These are phyloP conservation scores for Candida orba DNA, from an alignment of 805 yeast genomes.

Conservation along the genomic window DNA sequence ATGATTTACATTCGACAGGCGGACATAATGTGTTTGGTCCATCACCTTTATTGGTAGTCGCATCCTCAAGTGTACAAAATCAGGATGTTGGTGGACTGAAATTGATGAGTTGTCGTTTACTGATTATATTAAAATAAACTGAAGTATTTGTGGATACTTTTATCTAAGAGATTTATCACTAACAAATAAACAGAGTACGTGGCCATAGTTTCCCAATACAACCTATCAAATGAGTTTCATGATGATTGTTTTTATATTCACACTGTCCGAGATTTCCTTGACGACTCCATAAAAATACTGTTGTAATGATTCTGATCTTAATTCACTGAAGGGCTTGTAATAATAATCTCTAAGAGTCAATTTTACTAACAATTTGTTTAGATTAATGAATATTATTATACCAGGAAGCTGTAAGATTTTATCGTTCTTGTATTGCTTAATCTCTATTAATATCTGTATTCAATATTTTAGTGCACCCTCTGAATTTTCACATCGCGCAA, in stretches of 20 bases:
- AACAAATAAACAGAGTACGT: conserved; percentile 6
- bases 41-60: conserved; percentile 39
- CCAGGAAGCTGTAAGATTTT: no score
- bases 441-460: no score
- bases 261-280: conserved; percentile 43
- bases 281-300: conserved; percentile 38
- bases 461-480: no score
- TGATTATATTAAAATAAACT: conserved; percentile 1
- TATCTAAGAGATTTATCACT: not conserved
- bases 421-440: no score
- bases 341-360: no score
- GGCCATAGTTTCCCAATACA: no score
- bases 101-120: conserved; percentile 41
- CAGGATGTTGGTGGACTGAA: conserved; percentile 36
- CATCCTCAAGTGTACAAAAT: conserved; percentile 42
- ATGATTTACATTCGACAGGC: conserved; percentile 37
- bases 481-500: no score
- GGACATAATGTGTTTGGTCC: conserved; percentile 33
- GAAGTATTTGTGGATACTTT: not conserved
- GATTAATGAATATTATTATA: not conserved
- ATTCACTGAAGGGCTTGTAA: not conserved
- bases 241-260: conserved; percentile 42
- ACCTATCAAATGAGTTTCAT: conserved; percentile 4
- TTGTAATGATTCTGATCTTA: conserved; percentile 44
- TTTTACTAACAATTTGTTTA: not conserved